phyloP scores from a whole-genome alignment of 148 eudicot species.

The Arctostaphylos glauca region DNA sequence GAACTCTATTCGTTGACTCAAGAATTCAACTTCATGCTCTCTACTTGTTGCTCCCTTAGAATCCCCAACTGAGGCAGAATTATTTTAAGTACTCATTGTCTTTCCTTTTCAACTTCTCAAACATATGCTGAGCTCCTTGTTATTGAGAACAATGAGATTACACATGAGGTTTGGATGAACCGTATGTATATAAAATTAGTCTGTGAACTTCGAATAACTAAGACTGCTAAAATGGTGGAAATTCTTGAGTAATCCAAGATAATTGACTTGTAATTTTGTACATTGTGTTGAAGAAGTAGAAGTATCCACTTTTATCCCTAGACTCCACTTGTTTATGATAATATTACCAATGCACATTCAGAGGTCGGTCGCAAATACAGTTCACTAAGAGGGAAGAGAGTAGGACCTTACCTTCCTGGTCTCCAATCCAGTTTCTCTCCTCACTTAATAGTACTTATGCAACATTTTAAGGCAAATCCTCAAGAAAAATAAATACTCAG shows the following conservation, averaged over 20 bases:
- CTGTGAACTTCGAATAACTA: no score
- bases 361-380: background rate
- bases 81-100: background rate
- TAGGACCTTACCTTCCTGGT: background rate
- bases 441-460: no score
- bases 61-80: background rate
- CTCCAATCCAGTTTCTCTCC: no score
- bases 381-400: background rate
- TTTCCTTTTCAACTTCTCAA: background rate
- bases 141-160: background rate
- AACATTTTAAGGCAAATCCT: no score
- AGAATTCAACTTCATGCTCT: background rate
- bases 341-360: background rate
- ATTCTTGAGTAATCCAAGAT: background rate
- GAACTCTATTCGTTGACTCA: background rate
- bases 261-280: background rate
- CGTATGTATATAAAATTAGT: no score
- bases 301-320: background rate
- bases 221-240: background rate
- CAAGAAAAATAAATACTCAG: no score
- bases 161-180: no score
- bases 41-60: background rate
- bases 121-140: background rate
- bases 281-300: background rate
- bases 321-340: background rate